Percentiles rank a stretch among this genome's conserved stretches.
Evolutionary conservation across 805 yeast genomes (phyloP).

Genomic region (Hanseniaspora jakobsenii): DNA sequence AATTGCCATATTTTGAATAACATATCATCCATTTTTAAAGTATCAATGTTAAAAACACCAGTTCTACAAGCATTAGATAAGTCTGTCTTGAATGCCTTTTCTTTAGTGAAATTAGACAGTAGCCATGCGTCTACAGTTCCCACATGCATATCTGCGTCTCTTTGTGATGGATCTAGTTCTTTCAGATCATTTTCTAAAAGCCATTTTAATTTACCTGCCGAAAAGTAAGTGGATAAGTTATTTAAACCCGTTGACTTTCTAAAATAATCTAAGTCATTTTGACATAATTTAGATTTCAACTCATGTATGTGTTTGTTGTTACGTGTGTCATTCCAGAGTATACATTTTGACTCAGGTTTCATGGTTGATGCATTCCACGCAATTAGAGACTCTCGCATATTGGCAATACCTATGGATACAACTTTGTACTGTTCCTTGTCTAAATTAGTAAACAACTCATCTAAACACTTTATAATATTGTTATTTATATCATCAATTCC

Average conservation of each 20-base stretch:
- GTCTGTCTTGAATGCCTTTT: constrained; percentile 64
- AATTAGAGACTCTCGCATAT: constrained; percentile 89
- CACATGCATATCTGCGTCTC: constrained; percentile 63
- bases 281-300: constrained; percentile 42
- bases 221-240: constrained; percentile 69
- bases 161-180: constrained; percentile 55
- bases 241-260: constrained; percentile 71
- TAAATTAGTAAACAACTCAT: constrained; percentile 47
- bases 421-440: constrained; percentile 52
- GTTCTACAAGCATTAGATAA: constrained; percentile 88
- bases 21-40: constrained; percentile 61
- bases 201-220: constrained; percentile 86
- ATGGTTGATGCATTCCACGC: constrained; percentile 83
- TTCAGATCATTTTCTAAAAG: constrained; percentile 63
- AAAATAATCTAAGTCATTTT: constrained; percentile 45
- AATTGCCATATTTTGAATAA: constrained; percentile 67
- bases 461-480: constrained; percentile 69
- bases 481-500: constrained; percentile 26
- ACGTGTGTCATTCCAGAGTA: constrained; percentile 93
- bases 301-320: constrained; percentile 60
- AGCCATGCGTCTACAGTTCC: constrained; percentile 95
- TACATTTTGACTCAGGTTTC: constrained; percentile 64
- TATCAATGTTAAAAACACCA: constrained; percentile 71
- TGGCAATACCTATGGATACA: constrained; percentile 74
- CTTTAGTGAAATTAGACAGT: constrained; percentile 66